Evolutionary conservation across 768 basidiomycete genomes (phyloP).

Genomic region (Hericium rajendrae): DNA sequence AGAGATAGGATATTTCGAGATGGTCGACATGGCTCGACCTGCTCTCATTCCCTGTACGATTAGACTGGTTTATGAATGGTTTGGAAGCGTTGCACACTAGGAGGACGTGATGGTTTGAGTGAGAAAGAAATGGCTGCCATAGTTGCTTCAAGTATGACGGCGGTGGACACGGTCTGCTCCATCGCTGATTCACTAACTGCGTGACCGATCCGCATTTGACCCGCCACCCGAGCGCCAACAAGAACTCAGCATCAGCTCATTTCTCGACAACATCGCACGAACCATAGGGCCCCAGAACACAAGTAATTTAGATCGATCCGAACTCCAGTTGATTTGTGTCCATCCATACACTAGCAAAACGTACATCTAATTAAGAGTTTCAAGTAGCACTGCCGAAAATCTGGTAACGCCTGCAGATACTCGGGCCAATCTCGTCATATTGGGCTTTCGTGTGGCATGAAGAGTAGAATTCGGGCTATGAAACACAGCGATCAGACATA

Average conservation of each 20-base stretch:
- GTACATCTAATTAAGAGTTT: slow-evolving; percentile 15
- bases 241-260: no score
- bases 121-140: not conserved
- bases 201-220: not conserved
- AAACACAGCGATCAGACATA: not conserved
- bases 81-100: not conserved
- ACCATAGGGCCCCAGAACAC: no score
- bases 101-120: not conserved
- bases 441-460: slow-evolving; percentile 92
- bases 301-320: not conserved
- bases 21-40: slow-evolving; percentile 13
- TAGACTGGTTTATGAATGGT: not conserved
- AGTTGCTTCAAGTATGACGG: not conserved
- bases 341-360: slow-evolving; percentile 8
- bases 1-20: slow-evolving; percentile 34
- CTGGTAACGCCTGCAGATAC: slow-evolving; percentile 86
- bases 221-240: not conserved
- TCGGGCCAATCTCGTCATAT: slow-evolving; percentile 88
- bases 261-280: no score
- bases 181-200: not conserved
- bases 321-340: slow-evolving; percentile 11
- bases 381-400: slow-evolving; percentile 85
- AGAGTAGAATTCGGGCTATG: slow-evolving; percentile 87
- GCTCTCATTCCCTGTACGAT: not conserved
- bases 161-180: no score